phyloP scores from a whole-genome alignment of 2,329 filamentous ascomycete species.

The Sphaerulina musiva region DNA sequence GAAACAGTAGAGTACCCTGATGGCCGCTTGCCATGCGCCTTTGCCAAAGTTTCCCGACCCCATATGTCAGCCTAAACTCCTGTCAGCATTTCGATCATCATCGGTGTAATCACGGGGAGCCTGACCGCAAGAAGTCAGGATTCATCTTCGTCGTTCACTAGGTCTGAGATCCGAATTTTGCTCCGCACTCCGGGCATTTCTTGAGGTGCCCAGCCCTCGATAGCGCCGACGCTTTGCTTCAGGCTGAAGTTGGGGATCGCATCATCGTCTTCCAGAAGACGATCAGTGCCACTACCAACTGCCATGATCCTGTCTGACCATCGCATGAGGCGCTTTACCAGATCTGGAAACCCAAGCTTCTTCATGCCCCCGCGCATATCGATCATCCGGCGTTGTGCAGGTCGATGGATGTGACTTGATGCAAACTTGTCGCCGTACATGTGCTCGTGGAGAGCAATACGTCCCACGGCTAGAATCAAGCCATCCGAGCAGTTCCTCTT shows the following conservation, averaged over 20 bases:
- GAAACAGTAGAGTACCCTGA: not conserved
- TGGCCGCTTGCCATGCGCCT: not conserved
- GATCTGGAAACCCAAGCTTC: constrained; percentile 27
- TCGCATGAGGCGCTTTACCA: constrained; percentile 33
- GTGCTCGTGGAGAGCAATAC: constrained; percentile 33
- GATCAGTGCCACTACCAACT: constrained; percentile 28
- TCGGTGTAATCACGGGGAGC: no score
- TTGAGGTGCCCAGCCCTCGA: constrained; percentile 30
- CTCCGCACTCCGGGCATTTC: constrained; percentile 27
- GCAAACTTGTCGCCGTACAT: constrained; percentile 32
- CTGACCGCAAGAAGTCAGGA: constrained; percentile 4
- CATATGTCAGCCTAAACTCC: constrained; percentile 1
- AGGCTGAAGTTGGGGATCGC: constrained; percentile 22
- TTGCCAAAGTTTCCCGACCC: not conserved
- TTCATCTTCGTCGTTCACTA: constrained; percentile 25
- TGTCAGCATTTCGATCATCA: no score
- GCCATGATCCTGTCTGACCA: constrained; percentile 32
- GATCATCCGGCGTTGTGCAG: constrained; percentile 32
- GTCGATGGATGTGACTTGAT: constrained; percentile 29
- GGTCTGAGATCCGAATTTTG: constrained; percentile 28
- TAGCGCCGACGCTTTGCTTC: constrained; percentile 26
- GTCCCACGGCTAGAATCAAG: constrained; percentile 29
- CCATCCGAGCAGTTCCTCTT: constrained; percentile 21
- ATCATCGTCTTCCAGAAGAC: constrained; percentile 29
- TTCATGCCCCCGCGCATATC: constrained; percentile 31